Evolutionary conservation across 2,329 filamentous ascomycete genomes (phyloP), one percentile per base, ranked within the genome.

Genomic region (Aspergillus pseudotamarii): DNA sequence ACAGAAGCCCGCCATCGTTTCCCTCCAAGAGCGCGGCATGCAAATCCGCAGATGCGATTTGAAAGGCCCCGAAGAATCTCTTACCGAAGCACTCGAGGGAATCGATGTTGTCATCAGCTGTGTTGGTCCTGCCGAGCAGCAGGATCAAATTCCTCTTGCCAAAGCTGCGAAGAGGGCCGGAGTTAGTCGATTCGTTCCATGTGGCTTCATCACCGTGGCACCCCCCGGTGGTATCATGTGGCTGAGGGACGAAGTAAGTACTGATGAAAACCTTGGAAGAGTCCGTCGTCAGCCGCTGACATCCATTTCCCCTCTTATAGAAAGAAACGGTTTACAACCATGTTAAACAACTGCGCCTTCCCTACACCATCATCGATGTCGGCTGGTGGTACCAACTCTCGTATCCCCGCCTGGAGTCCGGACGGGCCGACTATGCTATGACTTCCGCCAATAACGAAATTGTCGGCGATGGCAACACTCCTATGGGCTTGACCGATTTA

Each of bases 341-440:
- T 59, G 76, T 87, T 63, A 81, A 82, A 67, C 73, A 77, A 59
- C 69, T 83, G 1, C 73, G 77, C 36, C 77, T 88, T 1, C 83
- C 84, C 0, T 88, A 83, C 73, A 88, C 86, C 6, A 76, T 85
- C 68, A 81, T 88, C 57, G 85, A 88, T 64, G 80, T 86, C 14
- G 86, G 85, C n/a, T 86, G 78, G 76, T 88, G 86, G 86, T 84
- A 85, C 69, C 84, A 87, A 67, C 66, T 83, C 34, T 74, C 76
- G 6, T 76, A 82, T 60, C 81, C 81, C 14, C 69, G 69, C n/a
- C 70, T 85, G 0, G 77, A 80, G n/a, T 81, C 78, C 19, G 82
- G 83, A 11, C 72, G 73, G 43, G 73, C 78, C n/a, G 82, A 85
- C 67, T 82, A 82, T 64, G 77, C 77, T 26, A 70, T 80, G 63